phyloP scores from a whole-genome alignment of 805 yeast genomes.

The Saccharomycopsis amapae region DNA sequence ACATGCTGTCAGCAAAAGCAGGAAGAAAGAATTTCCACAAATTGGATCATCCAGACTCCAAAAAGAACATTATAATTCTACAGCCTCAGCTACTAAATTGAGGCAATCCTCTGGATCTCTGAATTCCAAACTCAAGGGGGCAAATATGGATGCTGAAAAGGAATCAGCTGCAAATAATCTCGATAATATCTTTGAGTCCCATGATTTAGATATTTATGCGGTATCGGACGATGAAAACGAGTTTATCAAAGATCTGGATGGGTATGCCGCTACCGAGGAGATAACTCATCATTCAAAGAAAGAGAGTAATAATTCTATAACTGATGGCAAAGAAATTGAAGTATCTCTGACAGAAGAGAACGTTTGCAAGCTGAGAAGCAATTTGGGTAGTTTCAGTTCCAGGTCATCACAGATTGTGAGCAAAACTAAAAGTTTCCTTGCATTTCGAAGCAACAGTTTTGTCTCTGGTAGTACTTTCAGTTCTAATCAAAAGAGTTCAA shows the following conservation, averaged over 20 bases:
- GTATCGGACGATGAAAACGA: constrained; percentile 17
- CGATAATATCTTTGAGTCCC: not conserved
- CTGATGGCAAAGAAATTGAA: not conserved
- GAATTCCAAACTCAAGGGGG: not conserved
- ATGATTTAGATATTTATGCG: constrained; percentile 6
- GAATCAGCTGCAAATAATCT: too few relatives aligned
- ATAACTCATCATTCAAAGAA: not conserved
- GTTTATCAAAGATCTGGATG: constrained; percentile 1
- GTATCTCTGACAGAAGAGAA: not conserved
- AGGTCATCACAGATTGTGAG: constrained; percentile 4
- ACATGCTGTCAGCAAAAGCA: not conserved
- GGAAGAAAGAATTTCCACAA: not conserved
- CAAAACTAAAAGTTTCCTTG: constrained; percentile 5
- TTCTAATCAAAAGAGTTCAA: too few relatives aligned
- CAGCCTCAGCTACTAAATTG: not conserved
- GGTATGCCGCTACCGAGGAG: not conserved
- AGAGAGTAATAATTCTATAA: not conserved
- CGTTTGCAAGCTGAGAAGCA: not conserved
- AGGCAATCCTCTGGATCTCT: constrained; percentile 4
- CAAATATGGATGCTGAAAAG: too few relatives aligned
- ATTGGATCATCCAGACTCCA: not conserved
- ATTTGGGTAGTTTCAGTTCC: constrained; percentile 4
- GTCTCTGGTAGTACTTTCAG: too few relatives aligned
- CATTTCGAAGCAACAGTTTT: not conserved
- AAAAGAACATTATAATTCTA: not conserved